Evolutionary conservation across 1,139 yeast genomes (phyloP).

Genomic region (Hyphopichia buzzinii): DNA sequence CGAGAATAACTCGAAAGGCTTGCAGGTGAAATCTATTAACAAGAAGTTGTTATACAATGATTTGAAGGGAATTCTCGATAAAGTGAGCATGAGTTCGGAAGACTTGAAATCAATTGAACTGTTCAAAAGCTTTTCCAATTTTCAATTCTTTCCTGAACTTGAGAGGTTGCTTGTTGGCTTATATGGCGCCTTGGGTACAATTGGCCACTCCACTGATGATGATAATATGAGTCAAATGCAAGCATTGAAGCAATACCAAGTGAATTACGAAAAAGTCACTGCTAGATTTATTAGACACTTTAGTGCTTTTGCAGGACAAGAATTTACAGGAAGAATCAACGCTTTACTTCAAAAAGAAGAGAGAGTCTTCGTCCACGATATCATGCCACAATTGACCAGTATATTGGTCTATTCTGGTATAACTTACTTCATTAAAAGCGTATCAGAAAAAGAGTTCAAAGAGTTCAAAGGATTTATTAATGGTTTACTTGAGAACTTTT

Average conservation of each 20-base stretch:
- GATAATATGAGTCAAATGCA: constrained; percentile 63
- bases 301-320: constrained; percentile 40
- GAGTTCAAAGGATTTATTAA: constrained; percentile 31
- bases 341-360: constrained; percentile 25
- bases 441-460: constrained; percentile 34
- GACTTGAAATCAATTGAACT: constrained; percentile 50
- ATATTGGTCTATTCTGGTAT: constrained; percentile 60
- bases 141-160: constrained; percentile 42
- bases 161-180: constrained; percentile 62
- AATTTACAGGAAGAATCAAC: constrained; percentile 37
- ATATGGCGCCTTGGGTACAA: constrained; percentile 62
- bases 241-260: constrained; percentile 69
- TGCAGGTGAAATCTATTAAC: constrained; percentile 82
- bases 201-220: constrained; percentile 44
- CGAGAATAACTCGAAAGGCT: constrained; percentile 75
- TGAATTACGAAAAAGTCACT: constrained; percentile 59
- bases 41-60: constrained; percentile 72
- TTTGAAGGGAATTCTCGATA: constrained; percentile 61
- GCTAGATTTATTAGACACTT: constrained; percentile 51
- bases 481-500: constrained; percentile 22
- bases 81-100: constrained; percentile 61
- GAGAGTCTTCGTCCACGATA: constrained; percentile 21
- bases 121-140: constrained; percentile 49
- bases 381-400: constrained; percentile 37
- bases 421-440: constrained; percentile 62